Base-by-base conservation (phyloP, 148 eudicot species). In the Rhododendron henanense region DNA sequence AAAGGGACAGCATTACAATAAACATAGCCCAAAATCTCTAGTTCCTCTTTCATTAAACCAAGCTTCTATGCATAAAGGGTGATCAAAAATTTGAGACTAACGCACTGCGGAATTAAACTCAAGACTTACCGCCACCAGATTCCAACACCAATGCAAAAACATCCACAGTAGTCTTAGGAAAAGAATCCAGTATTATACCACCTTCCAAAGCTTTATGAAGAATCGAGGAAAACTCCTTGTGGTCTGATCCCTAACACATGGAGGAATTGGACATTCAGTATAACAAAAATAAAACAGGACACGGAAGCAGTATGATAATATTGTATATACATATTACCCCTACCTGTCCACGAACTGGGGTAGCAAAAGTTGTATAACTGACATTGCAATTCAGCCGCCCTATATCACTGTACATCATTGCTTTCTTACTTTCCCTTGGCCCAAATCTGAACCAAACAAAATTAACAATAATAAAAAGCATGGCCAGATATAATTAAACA, bases 371-470 rank as follows among this genome's bases (percentile, higher is more conserved):
- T 81, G 98, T 92, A 90, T 92, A 97, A 90, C 94, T 93, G 89
- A 97, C 98, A 91, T 92, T 90, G 88, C 99, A 97, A 90, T 94
- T 97, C 71, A 97, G 89, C 85, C 98, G 87, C 45, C 99, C 99
- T 82, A 84, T 83, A 85, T 95, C 96, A 87, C 96, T 95, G 87
- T 93, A 97, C 95, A 94, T 87, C 96, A 93, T 93, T 87, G 99
- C 99, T 91, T 97, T 97, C 94, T 97, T 97, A 85, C 99, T 97
- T 88, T 97, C 99, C 90, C 99, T 95, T 69, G 99, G 99, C 85
- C 99, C 99, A 89, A 92, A 96, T 81, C 99, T 96, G 84, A 87
- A 55, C 8, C 85, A 83, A 78, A 77, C 50, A 8, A 80, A 73
- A 61, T 3, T 6, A 44, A 51, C 3, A 41, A 65, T 19, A 3